A percentile compares a stretch with the other conserved stretches of the same genome.
Conservation (phyloP, 306 rosid genomes). For the Acacia confusa region DNA sequence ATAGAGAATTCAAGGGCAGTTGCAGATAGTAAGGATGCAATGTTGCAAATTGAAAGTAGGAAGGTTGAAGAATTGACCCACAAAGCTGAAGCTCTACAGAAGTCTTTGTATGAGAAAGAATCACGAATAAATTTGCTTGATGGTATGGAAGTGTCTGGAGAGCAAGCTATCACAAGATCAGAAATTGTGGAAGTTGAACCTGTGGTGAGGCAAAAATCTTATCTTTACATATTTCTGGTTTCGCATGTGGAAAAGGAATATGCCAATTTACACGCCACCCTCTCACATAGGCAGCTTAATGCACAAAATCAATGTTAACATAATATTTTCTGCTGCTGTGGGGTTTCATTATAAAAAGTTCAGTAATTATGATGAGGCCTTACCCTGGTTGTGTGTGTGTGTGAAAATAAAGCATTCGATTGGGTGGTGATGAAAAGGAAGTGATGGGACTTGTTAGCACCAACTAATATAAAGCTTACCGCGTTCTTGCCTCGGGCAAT, state of each 20-base stretch:
- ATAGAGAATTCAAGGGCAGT: constrained; percentile 56
- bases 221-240: constrained; percentile 4
- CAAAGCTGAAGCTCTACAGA: constrained; percentile 64
- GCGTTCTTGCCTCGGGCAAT: neutral
- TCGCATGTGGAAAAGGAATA: constrained; percentile 1
- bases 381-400: neutral
- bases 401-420: neutral
- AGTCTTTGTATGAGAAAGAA: constrained; percentile 71
- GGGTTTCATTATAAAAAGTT: too few relatives aligned
- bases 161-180: constrained; percentile 50
- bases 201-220: constrained; percentile 58
- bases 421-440: constrained; percentile 16
- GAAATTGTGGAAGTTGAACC: constrained; percentile 89
- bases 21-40: constrained; percentile 62
- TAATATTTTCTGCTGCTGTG: too few relatives aligned
- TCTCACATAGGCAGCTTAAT: neutral
- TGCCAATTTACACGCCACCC: neutral
- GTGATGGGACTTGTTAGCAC: neutral
- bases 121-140: constrained; percentile 76
- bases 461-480: neutral
- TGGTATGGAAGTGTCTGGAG: constrained; percentile 62
- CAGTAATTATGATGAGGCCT: too few relatives aligned
- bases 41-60: constrained; percentile 74
- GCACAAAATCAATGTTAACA: too few relatives aligned
- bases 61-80: constrained; percentile 64